phyloP scores from a whole-genome alignment of 176 grass and related monocot genomes.

The Cocos nucifera region DNA sequence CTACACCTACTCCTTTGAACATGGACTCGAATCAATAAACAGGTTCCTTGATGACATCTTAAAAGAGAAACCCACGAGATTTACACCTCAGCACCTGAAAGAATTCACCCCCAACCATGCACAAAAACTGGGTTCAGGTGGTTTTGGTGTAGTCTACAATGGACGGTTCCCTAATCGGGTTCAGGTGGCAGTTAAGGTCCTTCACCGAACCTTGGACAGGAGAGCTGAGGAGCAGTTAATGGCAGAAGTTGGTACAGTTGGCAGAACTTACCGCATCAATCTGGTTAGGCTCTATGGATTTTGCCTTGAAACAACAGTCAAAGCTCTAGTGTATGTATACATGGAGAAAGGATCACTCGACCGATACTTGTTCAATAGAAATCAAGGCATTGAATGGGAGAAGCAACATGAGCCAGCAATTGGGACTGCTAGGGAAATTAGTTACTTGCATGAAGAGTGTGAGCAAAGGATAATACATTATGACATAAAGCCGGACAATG shows the following conservation, averaged over 20 bases:
- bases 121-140: neutral
- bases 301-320: neutral
- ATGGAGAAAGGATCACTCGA: too few relatives aligned
- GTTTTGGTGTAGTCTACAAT: constrained; percentile 9
- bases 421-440: too few relatives aligned
- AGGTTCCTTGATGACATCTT: neutral
- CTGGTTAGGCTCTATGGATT: constrained; percentile 6
- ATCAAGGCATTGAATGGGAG: too few relatives aligned
- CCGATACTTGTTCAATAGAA: too few relatives aligned
- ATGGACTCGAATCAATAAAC: too few relatives aligned
- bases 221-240: constrained; percentile 3
- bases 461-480: too few relatives aligned
- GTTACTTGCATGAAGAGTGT: too few relatives aligned
- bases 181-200: constrained; percentile 4
- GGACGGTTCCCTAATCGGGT: neutral
- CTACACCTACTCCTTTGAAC: too few relatives aligned
- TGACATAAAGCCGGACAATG: too few relatives aligned
- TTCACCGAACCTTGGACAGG: neutral
- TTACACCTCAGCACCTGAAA: neutral
- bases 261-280: constrained; percentile 10
- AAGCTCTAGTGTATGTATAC: too few relatives aligned
- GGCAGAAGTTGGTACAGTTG: constrained; percentile 6
- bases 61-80: constrained; percentile 2
- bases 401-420: too few relatives aligned
- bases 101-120: neutral